Evolutionary conservation across 140 eudicot species (phyloP).

Genomic region (Senecio squalidus): DNA sequence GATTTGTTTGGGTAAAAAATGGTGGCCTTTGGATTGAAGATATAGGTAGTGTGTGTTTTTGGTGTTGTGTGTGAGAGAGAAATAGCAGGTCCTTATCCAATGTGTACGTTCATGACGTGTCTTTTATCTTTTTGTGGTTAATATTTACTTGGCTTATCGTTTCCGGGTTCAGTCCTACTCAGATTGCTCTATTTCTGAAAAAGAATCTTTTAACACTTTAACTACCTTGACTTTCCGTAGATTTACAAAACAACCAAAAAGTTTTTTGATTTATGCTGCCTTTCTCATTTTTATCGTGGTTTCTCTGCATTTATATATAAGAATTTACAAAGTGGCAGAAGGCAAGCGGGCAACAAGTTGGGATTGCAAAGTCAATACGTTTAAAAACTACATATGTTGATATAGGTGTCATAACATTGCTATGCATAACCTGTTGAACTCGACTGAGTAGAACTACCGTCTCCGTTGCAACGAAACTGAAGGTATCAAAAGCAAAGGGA

Average conservation of each 20-base stretch:
- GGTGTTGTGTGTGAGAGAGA: slow-evolving; percentile 28
- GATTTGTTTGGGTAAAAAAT: background rate
- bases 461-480: no score
- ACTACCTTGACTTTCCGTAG: background rate
- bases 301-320: no score
- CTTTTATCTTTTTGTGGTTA: slow-evolving; percentile 19
- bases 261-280: no score
- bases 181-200: background rate
- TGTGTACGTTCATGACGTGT: slow-evolving; percentile 24
- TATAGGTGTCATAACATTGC: no score
- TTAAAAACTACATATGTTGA: no score
- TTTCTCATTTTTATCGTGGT: no score
- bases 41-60: slow-evolving; percentile 25
- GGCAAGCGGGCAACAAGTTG: no score
- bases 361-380: no score
- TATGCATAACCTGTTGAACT: no score
- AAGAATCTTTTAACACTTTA: slow-evolving; percentile 1
- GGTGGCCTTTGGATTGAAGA: slow-evolving; percentile 14
- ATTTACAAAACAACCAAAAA: background rate
- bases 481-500: no score
- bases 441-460: no score
- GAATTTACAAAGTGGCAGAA: no score
- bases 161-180: slow-evolving; percentile 20
- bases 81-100: slow-evolving; percentile 28
- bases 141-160: slow-evolving; percentile 20